Percentiles rank a stretch among this genome's conserved stretches.
Evolutionary conservation across 78 protist species (phyloP).

Genomic region (Dictyostelium citrinum): DNA sequence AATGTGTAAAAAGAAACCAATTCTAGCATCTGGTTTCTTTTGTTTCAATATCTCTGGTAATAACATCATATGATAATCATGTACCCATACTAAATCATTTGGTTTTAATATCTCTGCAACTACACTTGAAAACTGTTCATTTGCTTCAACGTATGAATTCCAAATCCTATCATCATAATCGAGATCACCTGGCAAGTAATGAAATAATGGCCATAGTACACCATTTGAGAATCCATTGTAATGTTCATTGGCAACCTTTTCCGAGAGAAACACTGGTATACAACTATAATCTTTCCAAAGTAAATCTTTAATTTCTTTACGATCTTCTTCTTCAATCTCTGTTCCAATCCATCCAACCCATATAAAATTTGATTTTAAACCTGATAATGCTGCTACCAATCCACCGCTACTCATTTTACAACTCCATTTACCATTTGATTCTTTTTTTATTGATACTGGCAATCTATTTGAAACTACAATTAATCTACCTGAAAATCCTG

Average conservation of each 20-base stretch:
- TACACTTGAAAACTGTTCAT: conserved; percentile 61
- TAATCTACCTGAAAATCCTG: conserved; percentile 42
- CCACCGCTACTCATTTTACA: conserved; percentile 81
- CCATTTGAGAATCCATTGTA: conserved; percentile 88
- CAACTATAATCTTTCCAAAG: conserved; percentile 62
- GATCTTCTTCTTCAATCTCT: conserved; percentile 60
- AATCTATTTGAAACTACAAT: conserved; percentile 75
- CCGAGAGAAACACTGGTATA: conserved; percentile 80
- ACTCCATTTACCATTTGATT: conserved; percentile 47
- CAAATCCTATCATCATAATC: conserved; percentile 59
- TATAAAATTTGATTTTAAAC: conserved; percentile 43
- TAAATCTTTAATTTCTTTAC: conserved; percentile 5
- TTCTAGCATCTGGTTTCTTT: conserved; percentile 56
- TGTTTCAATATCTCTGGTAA: conserved; percentile 84
- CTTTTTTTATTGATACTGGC: conserved; percentile 67
- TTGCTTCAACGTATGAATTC: conserved; percentile 81
- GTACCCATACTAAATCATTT: conserved; percentile 80
- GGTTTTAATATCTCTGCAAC: conserved; percentile 58
- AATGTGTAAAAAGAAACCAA: conserved; percentile 95
- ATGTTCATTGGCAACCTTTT: conserved; percentile 63
- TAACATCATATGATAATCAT: conserved; percentile 95
- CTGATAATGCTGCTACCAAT: conserved; percentile 74
- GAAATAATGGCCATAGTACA: conserved; percentile 91
- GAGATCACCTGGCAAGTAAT: conserved; percentile 80
- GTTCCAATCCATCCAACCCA: conserved; percentile 81